Conservation (phyloP, 208 protist genomes). For the Trypanosoma vivax region DNA sequence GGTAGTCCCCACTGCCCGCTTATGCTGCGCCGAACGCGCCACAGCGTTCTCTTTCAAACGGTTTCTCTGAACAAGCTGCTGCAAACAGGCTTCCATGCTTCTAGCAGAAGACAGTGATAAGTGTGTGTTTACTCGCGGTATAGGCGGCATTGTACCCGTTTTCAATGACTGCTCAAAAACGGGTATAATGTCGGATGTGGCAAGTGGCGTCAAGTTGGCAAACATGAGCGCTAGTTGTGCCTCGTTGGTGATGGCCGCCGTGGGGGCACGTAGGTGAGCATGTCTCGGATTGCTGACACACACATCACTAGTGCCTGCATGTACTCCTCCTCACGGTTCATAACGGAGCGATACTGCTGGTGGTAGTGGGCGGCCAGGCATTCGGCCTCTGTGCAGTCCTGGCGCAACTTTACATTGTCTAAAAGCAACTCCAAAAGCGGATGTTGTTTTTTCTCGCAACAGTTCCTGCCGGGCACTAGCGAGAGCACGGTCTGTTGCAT, state of each 20-base stretch:
- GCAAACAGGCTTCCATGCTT: slow-evolving; percentile 11
- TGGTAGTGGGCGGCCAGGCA: slow-evolving; percentile 77
- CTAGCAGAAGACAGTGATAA: background rate
- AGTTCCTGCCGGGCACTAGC: slow-evolving; percentile 35
- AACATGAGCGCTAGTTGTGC: slow-evolving; percentile 48
- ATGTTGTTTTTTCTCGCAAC: slow-evolving; percentile 48
- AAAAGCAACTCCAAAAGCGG: slow-evolving; percentile 61
- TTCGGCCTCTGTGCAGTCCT: slow-evolving; percentile 79
- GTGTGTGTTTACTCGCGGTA: background rate
- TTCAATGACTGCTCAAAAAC: slow-evolving; percentile 46
- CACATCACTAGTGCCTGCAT: slow-evolving; percentile 49
- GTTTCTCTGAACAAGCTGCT: slow-evolving; percentile 1
- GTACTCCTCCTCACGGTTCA: slow-evolving; percentile 60
- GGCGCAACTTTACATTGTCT: slow-evolving; percentile 58
- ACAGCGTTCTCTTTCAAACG: background rate
- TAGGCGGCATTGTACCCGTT: slow-evolving; percentile 9
- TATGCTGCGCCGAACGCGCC: background rate
- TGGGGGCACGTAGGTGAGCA: slow-evolving; percentile 26
- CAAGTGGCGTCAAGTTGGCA: slow-evolving; percentile 46
- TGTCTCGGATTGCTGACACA: slow-evolving; percentile 30
- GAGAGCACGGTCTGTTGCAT: slow-evolving; percentile 47
- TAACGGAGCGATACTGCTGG: slow-evolving; percentile 48
- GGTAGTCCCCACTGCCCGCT: background rate
- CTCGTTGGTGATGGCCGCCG: slow-evolving; percentile 13
- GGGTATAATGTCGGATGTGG: slow-evolving; percentile 47